Conservation (phyloP, 2,329 filamentous ascomycete species). For the Alternaria sp. region DNA sequence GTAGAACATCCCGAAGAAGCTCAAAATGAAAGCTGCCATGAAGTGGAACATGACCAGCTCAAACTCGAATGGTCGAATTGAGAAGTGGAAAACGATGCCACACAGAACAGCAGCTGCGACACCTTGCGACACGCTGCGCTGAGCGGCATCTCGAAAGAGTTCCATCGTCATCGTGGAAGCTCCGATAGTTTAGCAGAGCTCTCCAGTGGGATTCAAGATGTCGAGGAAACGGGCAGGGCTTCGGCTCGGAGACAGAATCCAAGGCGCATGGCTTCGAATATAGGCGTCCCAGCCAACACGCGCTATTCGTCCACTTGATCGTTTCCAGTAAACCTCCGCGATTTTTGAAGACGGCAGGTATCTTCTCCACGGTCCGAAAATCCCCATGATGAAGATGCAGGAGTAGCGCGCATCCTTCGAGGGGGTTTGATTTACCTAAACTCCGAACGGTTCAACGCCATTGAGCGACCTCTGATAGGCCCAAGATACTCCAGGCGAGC, state of each 20-base stretch:
- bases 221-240: not conserved
- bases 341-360: not conserved
- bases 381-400: not conserved
- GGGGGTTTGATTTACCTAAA: not conserved
- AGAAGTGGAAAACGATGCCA: conserved; percentile 27
- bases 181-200: not conserved
- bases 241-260: not conserved
- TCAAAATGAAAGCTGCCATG: conserved; percentile 16
- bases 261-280: not conserved
- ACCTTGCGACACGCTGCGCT: not conserved
- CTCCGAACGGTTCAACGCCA: not conserved
- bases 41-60: conserved; percentile 34
- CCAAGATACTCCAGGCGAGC: too few relatives aligned
- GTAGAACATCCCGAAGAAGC: conserved; percentile 19
- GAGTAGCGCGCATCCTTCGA: not conserved
- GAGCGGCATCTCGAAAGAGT: not conserved
- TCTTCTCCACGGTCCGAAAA: not conserved
- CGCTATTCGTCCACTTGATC: not conserved
- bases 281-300: not conserved
- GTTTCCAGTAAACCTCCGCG: not conserved
- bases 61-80: conserved; percentile 26
- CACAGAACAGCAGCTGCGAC: conserved; percentile 14
- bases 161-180: not conserved
- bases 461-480: not conserved
- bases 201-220: not conserved